A percentile compares a stretch with the other conserved stretches of the same genome.
Conservation (phyloP, 176 grass and related monocot genomes). For the Urochloa ruziziensis region DNA sequence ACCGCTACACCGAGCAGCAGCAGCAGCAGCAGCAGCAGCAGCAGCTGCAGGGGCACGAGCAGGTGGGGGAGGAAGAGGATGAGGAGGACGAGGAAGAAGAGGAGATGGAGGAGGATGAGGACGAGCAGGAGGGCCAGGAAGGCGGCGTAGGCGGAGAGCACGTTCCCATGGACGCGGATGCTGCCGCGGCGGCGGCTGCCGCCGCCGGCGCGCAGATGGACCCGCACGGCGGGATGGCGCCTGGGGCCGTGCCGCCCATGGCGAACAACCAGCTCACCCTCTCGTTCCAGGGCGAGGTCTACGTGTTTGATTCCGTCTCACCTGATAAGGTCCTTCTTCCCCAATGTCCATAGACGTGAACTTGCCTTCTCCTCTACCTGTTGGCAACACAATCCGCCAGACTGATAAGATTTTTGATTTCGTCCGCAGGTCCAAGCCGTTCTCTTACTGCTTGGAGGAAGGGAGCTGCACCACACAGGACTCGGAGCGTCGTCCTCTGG, state of each 20-base stretch:
- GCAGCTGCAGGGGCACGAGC: neutral
- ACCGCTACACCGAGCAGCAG: slow-evolving; percentile 24
- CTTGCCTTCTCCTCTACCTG: neutral
- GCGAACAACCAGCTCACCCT: slow-evolving; percentile 80
- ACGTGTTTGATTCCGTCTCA: slow-evolving; percentile 95
- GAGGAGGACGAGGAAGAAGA: slow-evolving; percentile 24
- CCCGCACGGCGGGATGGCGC: slow-evolving; percentile 36
- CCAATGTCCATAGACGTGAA: neutral
- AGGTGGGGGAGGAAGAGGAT: slow-evolving; percentile 6
- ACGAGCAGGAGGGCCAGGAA: slow-evolving; percentile 33
- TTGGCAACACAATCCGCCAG: neutral
- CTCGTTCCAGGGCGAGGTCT: slow-evolving; percentile 96
- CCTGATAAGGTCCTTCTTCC: slow-evolving; percentile 73
- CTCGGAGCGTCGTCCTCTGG: slow-evolving; percentile 57
- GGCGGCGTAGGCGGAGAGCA: slow-evolving; percentile 4
- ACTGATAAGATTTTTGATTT: neutral
- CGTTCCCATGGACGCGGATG: slow-evolving; percentile 66
- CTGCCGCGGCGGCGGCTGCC: slow-evolving; percentile 37
- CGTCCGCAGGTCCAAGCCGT: slow-evolving; percentile 86
- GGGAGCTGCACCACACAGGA: slow-evolving; percentile 54
- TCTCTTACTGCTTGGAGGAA: slow-evolving; percentile 86
- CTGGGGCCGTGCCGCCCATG: slow-evolving; percentile 29
- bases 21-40: neutral
- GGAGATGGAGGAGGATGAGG: slow-evolving; percentile 32
- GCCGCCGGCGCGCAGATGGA: slow-evolving; percentile 39